Conservation (phyloP, 1,284 basidiomycete genomes). For the Cystobasidiaceae sp. region DNA sequence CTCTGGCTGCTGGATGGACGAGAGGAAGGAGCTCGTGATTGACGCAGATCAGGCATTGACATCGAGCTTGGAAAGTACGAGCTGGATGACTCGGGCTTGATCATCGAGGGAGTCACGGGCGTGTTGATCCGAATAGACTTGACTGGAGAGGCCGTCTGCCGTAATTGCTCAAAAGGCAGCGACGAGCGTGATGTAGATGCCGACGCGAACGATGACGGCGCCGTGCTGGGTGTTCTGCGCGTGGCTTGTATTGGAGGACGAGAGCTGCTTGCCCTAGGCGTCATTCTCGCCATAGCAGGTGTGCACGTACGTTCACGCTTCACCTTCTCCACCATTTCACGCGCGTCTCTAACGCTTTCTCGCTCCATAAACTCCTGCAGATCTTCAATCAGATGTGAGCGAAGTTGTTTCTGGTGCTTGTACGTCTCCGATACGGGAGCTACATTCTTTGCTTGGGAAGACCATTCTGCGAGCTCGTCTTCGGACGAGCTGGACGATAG, state of each 20-base stretch:
- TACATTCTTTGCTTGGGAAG: background rate
- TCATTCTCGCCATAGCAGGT: too few species aligned
- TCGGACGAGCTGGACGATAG: conserved; percentile 17
- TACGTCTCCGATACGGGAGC: background rate
- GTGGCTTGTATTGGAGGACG: too few species aligned
- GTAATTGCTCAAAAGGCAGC: too few species aligned
- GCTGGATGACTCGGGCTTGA: conserved; percentile 11
- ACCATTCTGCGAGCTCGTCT: conserved; percentile 22
- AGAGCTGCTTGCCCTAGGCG: too few species aligned
- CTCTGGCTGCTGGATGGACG: background rate
- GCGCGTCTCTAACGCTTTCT: background rate
- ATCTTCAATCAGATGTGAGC: background rate
- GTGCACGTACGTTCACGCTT: conserved; percentile 21
- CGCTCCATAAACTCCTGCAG: conserved; percentile 4
- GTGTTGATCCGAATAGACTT: too few species aligned
- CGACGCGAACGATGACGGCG: too few species aligned
- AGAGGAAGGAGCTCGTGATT: background rate
- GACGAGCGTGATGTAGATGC: too few species aligned
- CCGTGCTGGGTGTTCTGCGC: too few species aligned
- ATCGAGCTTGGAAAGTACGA: too few species aligned
- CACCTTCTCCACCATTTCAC: background rate
- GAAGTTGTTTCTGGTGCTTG: conserved; percentile 7
- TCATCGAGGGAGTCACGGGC: background rate
- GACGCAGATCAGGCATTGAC: background rate
- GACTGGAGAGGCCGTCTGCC: too few species aligned